These are phyloP conservation scores for Endocladia muricata DNA, from an alignment of 31 red algal species.

Conservation along the genomic window DNA sequence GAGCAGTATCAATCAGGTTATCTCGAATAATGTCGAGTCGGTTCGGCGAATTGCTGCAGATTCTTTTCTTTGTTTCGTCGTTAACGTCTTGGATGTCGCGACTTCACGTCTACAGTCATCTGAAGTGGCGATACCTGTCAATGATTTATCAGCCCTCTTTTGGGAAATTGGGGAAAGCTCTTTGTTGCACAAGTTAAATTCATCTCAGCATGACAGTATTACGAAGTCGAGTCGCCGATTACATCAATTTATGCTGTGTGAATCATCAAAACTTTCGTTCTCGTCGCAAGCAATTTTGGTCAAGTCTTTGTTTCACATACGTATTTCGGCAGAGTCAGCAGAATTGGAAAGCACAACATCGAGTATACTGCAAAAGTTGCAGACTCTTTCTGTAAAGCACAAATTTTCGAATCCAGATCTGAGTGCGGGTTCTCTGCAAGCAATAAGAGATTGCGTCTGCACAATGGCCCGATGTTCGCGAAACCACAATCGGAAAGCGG, in stretches of 20 bases:
- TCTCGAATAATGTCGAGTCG: no score
- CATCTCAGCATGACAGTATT: background rate
- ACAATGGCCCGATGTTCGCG: background rate
- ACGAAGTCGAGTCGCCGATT: background rate
- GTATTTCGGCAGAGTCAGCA: background rate
- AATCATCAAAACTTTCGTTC: no score
- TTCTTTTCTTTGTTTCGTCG: no score
- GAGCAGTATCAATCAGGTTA: no score
- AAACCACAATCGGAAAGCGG: background rate
- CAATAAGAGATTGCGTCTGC: conserved; percentile 13
- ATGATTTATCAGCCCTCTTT: background rate
- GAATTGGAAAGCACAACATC: background rate
- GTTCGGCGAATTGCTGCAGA: no score
- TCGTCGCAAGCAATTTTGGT: no score
- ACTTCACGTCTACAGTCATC: background rate
- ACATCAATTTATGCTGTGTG: no score
- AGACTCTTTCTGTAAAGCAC: background rate
- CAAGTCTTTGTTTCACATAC: background rate
- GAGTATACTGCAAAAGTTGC: background rate
- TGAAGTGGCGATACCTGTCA: background rate
- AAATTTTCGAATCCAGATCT: background rate
- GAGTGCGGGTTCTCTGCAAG: background rate
- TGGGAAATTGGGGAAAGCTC: background rate
- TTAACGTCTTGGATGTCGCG: background rate
- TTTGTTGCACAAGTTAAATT: background rate